Conservation (phyloP, 2,329 filamentous ascomycete genomes). For the Penicillium hordei region DNA sequence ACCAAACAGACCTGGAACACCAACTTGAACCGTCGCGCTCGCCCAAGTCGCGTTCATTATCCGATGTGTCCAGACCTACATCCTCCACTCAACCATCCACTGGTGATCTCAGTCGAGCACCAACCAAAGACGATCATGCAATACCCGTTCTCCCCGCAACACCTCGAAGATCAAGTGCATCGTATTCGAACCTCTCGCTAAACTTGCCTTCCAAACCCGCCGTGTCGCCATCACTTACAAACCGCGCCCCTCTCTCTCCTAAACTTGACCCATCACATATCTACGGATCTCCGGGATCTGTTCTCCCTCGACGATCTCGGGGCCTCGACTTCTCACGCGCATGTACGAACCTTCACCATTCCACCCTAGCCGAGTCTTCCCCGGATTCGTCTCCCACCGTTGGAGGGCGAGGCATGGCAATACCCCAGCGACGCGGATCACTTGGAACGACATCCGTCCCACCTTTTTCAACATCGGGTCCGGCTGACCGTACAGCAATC, state of each 20-base stretch:
- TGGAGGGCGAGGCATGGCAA: constrained; percentile 64
- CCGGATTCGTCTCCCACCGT: constrained; percentile 89
- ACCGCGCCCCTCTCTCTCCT: constrained; percentile 72
- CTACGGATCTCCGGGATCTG: constrained; percentile 83
- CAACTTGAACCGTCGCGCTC: constrained; percentile 29
- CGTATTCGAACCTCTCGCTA: constrained; percentile 65
- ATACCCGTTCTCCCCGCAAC: constrained; percentile 62
- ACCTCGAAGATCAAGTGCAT: constrained; percentile 66
- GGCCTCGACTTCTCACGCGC: constrained; percentile 92
- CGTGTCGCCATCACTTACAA: constrained; percentile 53
- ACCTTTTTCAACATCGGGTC: constrained; percentile 69
- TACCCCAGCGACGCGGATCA: constrained; percentile 59
- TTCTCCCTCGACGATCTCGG: constrained; percentile 82
- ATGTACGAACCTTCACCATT: constrained; percentile 92
- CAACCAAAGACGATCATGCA: constrained; percentile 67
- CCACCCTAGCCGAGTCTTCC: constrained; percentile 84
- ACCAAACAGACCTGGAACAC: constrained; percentile 14
- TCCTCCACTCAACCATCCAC: constrained; percentile 61
- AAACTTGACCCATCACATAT: constrained; percentile 81
- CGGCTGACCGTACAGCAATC: constrained; percentile 67
- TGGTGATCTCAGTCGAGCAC: constrained; percentile 51
- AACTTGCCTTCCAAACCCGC: constrained; percentile 62
- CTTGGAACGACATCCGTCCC: constrained; percentile 60
- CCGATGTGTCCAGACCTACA: constrained; percentile 61
- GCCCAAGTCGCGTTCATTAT: constrained; percentile 63